Evolutionary conservation across 2,329 filamentous ascomycete genomes (phyloP), one percentile per base, ranked within the genome.

Genomic region (Exophiala alcalophila): DNA sequence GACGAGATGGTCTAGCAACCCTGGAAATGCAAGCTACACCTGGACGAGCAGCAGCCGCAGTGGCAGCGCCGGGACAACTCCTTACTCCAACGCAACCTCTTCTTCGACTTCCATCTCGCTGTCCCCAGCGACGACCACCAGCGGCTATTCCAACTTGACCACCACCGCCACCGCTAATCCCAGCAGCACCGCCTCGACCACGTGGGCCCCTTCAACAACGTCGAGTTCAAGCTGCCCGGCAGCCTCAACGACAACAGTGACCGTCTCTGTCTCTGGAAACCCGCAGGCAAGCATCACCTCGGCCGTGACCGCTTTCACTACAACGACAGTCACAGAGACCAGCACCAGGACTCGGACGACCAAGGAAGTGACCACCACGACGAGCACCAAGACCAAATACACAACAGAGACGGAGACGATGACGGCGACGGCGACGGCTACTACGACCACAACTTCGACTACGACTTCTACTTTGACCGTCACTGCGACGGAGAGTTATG

Each of bases 141-240:
- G 18, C 11, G 39, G 20, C 7, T 23, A 15, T 10, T 31, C 31
- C 33, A 28, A 35, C 24, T 15, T 32, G 29, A 38, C 28, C 16
- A 44, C 41, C 4, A 40, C 41, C 31, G 29, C 45, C 18, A 14
- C 33, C n/a, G 28, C 21, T 14, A 39, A 16, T n/a, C n/a, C n/a
- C n/a, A n/a, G n/a, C 15, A 28, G 5, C 16, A 5, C 26, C 19
- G 15, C 8, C 16, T 40, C 16, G n/a, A 32, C 24, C 18, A 36
- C 33, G 7, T 34, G 15, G 18, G 34, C 33, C 15, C 40, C 28
- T 6, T n/a, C 12, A 20, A 35, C 32, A n/a, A 23, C 31, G 8
- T 36, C 31, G 11, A 38, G 18, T 15, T 30, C 34, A 33, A 34
- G 33, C 15, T 18, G 41, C 12, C 25, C 35, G 36, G 4, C 23